phyloP scores from a whole-genome alignment of 768 basidiomycete genomes.

The Antrodiella citrinella region DNA sequence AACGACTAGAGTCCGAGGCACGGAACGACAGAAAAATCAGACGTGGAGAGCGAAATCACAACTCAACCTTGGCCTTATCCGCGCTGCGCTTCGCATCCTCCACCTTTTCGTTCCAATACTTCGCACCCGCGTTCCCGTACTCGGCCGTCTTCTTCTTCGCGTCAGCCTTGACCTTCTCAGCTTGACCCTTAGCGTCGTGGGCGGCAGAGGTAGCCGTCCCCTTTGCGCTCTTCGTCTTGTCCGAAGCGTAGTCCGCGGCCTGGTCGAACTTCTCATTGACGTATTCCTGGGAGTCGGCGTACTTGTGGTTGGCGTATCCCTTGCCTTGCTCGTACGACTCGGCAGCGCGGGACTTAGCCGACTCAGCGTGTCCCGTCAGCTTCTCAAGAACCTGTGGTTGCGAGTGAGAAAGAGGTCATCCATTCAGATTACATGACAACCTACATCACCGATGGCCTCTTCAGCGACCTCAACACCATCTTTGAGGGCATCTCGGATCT shows the following conservation, averaged over 20 bases:
- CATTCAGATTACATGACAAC: conserved; percentile 12
- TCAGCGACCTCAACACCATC: conserved; percentile 66
- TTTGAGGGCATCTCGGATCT: conserved; percentile 59
- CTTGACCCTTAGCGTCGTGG: conserved; percentile 14
- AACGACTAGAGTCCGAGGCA: too few species aligned
- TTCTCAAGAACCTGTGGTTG: conserved; percentile 23
- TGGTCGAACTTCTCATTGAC: conserved; percentile 18
- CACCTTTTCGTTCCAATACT: conserved; percentile 29
- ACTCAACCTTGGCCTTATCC: conserved; percentile 32
- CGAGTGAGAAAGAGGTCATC: too few species aligned
- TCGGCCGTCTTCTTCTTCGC: conserved; percentile 23
- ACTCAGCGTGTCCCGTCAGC: conserved; percentile 33
- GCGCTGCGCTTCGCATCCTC: conserved; percentile 23
- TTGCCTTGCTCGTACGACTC: conserved; percentile 18
- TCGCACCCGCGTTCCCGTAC: conserved; percentile 14
- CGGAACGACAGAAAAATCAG: too few species aligned
- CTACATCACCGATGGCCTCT: conserved; percentile 53
- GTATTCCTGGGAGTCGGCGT: conserved; percentile 15
- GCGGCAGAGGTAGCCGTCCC: neutral
- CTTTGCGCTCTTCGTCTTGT: conserved; percentile 11
- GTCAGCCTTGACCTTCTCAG: too few species aligned
- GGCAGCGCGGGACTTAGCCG: conserved; percentile 19
- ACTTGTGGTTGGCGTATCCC: conserved; percentile 18
- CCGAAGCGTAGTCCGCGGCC: conserved; percentile 7
- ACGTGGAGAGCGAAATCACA: conserved; percentile 16